Evolutionary conservation across 2,329 filamentous ascomycete genomes (phyloP), one percentile per base, ranked within the genome.

Genomic region (Verticillium tricorpus): DNA sequence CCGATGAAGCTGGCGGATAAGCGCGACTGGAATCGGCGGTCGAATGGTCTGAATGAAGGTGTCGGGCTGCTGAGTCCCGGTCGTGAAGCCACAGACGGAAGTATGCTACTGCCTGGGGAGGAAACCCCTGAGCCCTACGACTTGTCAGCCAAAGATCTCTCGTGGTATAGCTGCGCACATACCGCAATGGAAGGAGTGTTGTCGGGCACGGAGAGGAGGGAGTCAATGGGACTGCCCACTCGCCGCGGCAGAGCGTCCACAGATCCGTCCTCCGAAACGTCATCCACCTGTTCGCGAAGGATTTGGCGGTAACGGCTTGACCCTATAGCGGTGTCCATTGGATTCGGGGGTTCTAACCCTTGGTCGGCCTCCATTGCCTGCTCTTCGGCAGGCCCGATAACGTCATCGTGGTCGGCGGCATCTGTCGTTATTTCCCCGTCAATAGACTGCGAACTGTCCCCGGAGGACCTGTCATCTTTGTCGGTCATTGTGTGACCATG

Each of bases 1-100:
- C 40, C 40, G 6, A n/a, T 17, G 57, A 79, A 78, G 15, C 89
- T 86, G 11, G 89, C 87, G 63, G 83, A 81, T 66, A 97, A 86
- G 57, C 93, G 89, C 17, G 94, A 94, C 72, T 96, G 93, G 76
- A 99, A 99, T 61, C 95, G 88, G 66, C 92, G 88, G 73, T 99
- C 95, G 74, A 99, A 99, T 5, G 95, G 94, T 70, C 94, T 88
- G 69, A 97, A 90, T 17, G 92, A 93, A 22, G 91, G 91, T 17
- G 90, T 91, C 15, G 92, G 89, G 68, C 89, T 92, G 66, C 77
- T 78, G 45, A 90, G 76, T 64, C 86, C 83, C 22, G 86, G 83
- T 62, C 89, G 83, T 17, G 89, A 89, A 67, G 86, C 87, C 63
- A 89, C 81, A 39, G 89, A 88, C 4, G 88, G 87, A 32, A 92